These are phyloP conservation scores for Amoeboaphelidium protococcarum DNA, from an alignment of 371 early-diverging fungal genomes.

Conservation along the genomic window DNA sequence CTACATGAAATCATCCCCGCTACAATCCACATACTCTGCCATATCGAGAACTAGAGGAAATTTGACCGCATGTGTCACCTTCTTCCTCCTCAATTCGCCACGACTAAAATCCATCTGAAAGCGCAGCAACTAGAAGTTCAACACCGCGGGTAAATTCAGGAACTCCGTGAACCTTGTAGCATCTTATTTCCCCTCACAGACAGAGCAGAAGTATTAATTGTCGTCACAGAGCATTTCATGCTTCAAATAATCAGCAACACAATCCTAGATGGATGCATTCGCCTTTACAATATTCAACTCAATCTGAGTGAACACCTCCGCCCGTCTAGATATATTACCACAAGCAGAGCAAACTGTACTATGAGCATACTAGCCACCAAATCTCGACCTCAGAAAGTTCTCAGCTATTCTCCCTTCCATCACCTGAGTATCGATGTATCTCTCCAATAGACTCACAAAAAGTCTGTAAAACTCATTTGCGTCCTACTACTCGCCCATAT, in stretches of 20 bases:
- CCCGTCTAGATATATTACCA: background rate
- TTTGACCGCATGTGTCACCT: conserved; percentile 10
- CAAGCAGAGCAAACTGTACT: background rate
- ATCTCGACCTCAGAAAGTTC: background rate
- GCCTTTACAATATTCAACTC: background rate
- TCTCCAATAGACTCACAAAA: background rate
- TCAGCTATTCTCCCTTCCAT: too few species aligned
- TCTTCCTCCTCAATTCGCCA: conserved; percentile 6
- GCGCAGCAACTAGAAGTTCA: conserved; percentile 17
- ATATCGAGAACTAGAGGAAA: conserved; percentile 12
- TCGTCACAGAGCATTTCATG: background rate
- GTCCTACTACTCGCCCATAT: conserved; percentile 16
- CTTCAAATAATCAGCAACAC: background rate
- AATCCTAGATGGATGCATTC: background rate
- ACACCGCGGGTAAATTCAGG: conserved; percentile 8
- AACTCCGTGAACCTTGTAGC: conserved; percentile 10
- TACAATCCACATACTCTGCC: background rate
- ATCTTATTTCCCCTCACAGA: conserved; percentile 4
- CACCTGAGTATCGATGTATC: too few species aligned
- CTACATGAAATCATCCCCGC: background rate
- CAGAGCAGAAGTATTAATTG: conserved; percentile 3
- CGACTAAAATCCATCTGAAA: conserved; percentile 3
- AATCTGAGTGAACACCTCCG: background rate
- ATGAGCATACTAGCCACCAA: background rate
- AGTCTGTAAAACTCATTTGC: conserved; percentile 17